Evolutionary conservation across 2,329 filamentous ascomycete genomes (phyloP).

Genomic region (Fusarium sublunatum): DNA sequence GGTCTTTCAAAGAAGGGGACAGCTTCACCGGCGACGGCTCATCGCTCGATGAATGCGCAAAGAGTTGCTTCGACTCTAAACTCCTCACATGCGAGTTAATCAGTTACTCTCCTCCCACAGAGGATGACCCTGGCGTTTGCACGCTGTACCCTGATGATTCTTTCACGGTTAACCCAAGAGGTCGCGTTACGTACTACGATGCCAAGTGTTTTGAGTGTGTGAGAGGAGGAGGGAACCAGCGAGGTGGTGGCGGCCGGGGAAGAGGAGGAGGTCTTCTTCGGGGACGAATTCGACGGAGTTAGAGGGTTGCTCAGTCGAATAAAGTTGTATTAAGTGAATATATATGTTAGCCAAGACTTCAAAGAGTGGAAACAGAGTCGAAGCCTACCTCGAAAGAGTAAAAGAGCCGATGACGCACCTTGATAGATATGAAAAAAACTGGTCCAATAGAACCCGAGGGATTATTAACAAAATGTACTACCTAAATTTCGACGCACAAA

Average conservation of each 20-base stretch:
- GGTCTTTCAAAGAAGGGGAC: not conserved
- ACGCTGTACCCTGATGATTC: constrained; percentile 5
- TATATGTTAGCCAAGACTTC: not conserved
- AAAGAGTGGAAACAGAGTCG: not conserved
- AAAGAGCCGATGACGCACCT: constrained; percentile 2
- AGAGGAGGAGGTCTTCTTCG: not conserved
- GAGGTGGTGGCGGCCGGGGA: not conserved
- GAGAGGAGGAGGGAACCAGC: not conserved
- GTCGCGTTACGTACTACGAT: constrained; percentile 4
- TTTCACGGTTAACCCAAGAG: not conserved
- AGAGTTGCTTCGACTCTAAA: not conserved
- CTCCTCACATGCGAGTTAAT: constrained; percentile 6
- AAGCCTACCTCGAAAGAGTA: not conserved
- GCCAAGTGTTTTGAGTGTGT: constrained; percentile 11
- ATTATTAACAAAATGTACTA: constrained; percentile 17
- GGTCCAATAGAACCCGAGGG: constrained; percentile 11
- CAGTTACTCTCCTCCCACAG: not conserved
- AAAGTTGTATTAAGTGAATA: not conserved
- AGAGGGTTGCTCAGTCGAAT: not conserved
- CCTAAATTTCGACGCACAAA: not conserved
- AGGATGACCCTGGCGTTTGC: not conserved
- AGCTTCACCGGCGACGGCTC: not conserved
- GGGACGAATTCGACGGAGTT: constrained; percentile 9
- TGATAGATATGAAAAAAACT: constrained; percentile 8
- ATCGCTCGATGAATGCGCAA: not conserved